phyloP scores from a whole-genome alignment of 1,284 basidiomycete species.

The Ganoderma leucocontextum region DNA sequence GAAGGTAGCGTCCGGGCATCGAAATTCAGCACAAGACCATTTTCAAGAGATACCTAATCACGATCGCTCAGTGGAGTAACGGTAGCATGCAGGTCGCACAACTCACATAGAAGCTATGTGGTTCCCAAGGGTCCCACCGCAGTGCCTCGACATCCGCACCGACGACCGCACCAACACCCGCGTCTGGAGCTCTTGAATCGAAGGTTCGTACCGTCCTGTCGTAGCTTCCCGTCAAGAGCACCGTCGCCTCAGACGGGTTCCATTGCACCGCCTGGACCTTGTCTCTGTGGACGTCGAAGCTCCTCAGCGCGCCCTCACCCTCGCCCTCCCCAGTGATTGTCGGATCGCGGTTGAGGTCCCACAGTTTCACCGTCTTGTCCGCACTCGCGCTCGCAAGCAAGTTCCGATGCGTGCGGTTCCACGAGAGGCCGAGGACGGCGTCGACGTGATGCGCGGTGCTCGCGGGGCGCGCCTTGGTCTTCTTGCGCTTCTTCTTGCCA shows the following conservation, averaged over 20 bases:
- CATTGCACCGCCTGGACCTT: slow-evolving; percentile 99
- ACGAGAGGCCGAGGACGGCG: slow-evolving; percentile 90
- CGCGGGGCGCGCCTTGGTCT: slow-evolving; percentile 74
- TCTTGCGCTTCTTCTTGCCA: slow-evolving; percentile 95
- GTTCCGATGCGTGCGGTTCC: slow-evolving; percentile 92
- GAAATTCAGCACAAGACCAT: slow-evolving; percentile 91
- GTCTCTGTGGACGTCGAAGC: slow-evolving; percentile 91
- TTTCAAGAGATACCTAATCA: slow-evolving; percentile 87
- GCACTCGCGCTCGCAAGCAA: slow-evolving; percentile 93
- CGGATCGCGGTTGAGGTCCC: slow-evolving; percentile 89
- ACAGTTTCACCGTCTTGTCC: slow-evolving; percentile 96
- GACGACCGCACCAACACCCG: slow-evolving; percentile 81
- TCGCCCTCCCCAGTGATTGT: slow-evolving; percentile 56
- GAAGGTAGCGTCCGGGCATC: slow-evolving; percentile 87
- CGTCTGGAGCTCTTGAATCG: slow-evolving; percentile 86
- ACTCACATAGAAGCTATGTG: slow-evolving; percentile 87
- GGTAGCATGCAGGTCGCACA: slow-evolving; percentile 17
- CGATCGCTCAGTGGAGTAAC: neutral
- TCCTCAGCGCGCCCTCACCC: slow-evolving; percentile 76
- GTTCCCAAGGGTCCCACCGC: slow-evolving; percentile 96
- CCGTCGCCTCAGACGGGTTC: slow-evolving; percentile 89
- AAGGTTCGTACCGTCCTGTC: slow-evolving; percentile 95
- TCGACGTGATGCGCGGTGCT: slow-evolving; percentile 90
- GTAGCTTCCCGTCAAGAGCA: slow-evolving; percentile 92
- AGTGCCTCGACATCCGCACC: slow-evolving; percentile 94